Evolutionary conservation across 139 green algal genomes (phyloP), one percentile per base, ranked within the genome.

Genomic region (Tetratostichococcus sp.): DNA sequence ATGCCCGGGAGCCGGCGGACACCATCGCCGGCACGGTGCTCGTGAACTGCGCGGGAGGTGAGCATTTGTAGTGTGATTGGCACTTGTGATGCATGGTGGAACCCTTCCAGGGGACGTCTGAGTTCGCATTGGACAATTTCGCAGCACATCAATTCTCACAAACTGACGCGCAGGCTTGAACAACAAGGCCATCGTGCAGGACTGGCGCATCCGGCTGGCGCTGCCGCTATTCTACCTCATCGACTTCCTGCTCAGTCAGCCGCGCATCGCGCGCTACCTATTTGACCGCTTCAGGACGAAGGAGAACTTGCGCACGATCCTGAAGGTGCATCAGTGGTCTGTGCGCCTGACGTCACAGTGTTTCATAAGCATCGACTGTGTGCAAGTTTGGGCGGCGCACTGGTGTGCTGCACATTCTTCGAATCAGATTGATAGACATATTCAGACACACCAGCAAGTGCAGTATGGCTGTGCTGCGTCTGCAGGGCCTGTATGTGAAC

Each of bases 141-240:
- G n/a, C n/a, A n/a, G n/a, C n/a, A n/a, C n/a, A n/a, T n/a, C n/a
- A n/a, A n/a, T n/a, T n/a, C n/a, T n/a, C n/a, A n/a, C n/a, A n/a
- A n/a, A n/a, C n/a, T n/a, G n/a, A n/a, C n/a, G n/a, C n/a, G 84
- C 81, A 79, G 19, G 77, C 85, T 21, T 25, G 50, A 31, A 65
- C 34, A 70, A 57, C 33, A 43, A 68, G 35, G 81, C 79, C 11
- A 75, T 89, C 1, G 58, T 79, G 23, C 83, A 83, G 31, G 94
- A 98, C 82, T 96, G 90, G 89, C 84, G 95, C 30, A 92, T 98
- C 65, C 72, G 88, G 57, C 67, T 93, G 1, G 82, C 86, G 0
- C 85, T 90, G 70, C 94, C 94, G 4, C 42, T 98, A 22, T 91
- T 98, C 50, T 69, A 85, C 26, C 73, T 96, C 30, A 91, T 98